Percentiles rank a stretch among this genome's conserved stretches.
phyloP scores from a whole-genome alignment of 768 basidiomycete species.

The Podaxis sp. region DNA sequence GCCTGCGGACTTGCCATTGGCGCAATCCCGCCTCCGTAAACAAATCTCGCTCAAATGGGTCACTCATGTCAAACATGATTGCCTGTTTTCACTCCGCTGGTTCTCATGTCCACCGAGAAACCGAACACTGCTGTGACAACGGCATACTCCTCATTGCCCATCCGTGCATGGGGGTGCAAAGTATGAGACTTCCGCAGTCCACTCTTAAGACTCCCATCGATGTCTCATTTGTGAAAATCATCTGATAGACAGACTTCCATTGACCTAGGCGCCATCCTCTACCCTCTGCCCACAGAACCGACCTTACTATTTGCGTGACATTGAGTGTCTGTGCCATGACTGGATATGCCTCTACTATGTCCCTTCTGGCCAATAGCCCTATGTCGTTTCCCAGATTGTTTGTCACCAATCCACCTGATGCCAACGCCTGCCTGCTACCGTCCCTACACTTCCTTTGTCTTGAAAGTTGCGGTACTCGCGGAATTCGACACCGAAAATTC shows the following conservation, averaged over 20 bases:
- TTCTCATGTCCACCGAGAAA: conserved; percentile 5
- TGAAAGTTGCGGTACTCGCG: not conserved
- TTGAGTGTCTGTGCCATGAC: not conserved
- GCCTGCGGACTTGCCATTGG: not conserved
- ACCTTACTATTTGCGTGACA: conserved; percentile 6
- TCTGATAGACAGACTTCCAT: conserved; percentile 4
- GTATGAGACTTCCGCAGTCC: not conserved
- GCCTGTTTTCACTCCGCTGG: not conserved
- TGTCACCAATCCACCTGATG: not conserved
- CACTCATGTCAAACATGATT: not conserved
- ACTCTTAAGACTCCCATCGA: not conserved
- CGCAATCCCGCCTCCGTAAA: not conserved
- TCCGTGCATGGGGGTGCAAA: not conserved
- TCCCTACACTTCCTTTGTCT: not conserved
- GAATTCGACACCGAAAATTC: not conserved
- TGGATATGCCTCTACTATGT: not conserved
- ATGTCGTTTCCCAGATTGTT: not conserved
- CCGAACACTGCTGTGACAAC: not conserved
- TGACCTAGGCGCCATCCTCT: not conserved
- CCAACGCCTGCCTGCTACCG: not conserved
- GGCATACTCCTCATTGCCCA: not conserved
- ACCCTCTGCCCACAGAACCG: not conserved
- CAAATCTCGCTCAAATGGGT: not conserved
- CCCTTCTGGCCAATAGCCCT: not conserved
- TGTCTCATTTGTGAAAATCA: not conserved